Evolutionary conservation across 805 yeast species (phyloP), one percentile per base, ranked within the genome.

Genomic region (Barnettozyma siamensis): DNA sequence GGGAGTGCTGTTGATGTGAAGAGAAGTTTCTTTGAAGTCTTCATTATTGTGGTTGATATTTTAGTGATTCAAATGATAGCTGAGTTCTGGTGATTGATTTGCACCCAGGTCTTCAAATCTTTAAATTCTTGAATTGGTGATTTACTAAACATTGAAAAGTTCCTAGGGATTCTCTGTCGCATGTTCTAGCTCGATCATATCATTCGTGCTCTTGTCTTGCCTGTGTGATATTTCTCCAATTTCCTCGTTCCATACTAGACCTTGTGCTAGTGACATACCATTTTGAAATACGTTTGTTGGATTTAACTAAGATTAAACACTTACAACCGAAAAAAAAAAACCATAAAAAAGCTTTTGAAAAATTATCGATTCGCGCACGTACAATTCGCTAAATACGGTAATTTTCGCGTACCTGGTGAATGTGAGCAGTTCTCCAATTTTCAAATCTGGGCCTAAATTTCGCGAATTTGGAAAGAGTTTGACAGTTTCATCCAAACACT

Each of bases 241-340:
- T n/a, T n/a, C n/a, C n/a, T n/a, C n/a, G n/a, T n/a, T n/a, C n/a
- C n/a, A n/a, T n/a, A n/a, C n/a, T 24, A 20, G 12, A 8, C 38
- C 26, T 19, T n/a, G 17, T 26, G 7, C 5, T 28, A 29, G 23
- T 15, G 28, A 43, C 46, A 39, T 43, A 43, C 46, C 46, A 43
- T 43, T 43, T 35, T 34, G 46, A 38, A 32, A 38, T 37, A 36
- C 34, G 29, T 39, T 19, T 34, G 31, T 29, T 40, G 21, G n/a
- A 35, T 26, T 36, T 31, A 38, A 41, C 38, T 38, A 39, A 33
- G 16, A 6, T 17, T 21, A 27, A 34, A 23, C 29, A 23, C 20
- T 9, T 16, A 11, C 28, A 31, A 23, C 31, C 24, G 8, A 16
- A 27, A 35, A 34, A 46, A 43, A 38, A 31, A 40, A 41, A 28